Base-by-base conservation (phyloP, 768 basidiomycete species). In the Collybia mongolica region DNA sequence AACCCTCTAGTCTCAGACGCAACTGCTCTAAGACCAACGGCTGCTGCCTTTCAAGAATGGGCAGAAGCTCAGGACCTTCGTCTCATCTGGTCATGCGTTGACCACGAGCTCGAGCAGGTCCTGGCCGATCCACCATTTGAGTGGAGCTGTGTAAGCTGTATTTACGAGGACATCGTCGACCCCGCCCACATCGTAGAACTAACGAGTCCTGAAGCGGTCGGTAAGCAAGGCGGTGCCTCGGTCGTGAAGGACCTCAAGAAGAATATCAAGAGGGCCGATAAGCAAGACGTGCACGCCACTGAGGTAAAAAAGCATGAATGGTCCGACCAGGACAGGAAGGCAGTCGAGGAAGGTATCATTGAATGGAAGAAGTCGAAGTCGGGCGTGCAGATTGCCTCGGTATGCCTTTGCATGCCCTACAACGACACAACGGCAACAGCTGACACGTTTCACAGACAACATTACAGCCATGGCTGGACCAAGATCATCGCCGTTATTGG, bases 71-170 rank as follows among this genome's bases (percentile, higher is more conserved):
- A 82, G 49, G 63, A 68, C 29, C 64, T 85, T 19, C 78, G 72
- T 49, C 79, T 76, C 1, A 69, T 87, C 37, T 88, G 84, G 79
- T 75, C 75, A 35, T 83, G 83, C 61, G 74, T 86, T 14, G 78
- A 81, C 54, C 62, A 65, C 28, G 66, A 74, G 12, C 70, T 81
- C 11, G 82, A 85, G 56, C 65, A 74, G 38, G 60, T 81, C 6
- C 74, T 87, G 42, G 75, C 39, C 62, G 6, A 53, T 52, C 29
- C 54, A 1, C 57, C 61, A 35, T 73, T 79, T 54, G 69, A 72
- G 0, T 88, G 85, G 86, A 73, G 75, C 47, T 75, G 77, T 3
- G 71, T 88, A 38, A 74, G 76, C 44, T 86, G 82, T 50, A 83
- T 87, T 43, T 79, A 80, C 44, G 84, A 87, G 58, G 83, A 85